Evolutionary conservation across 495 filamentous ascomycete genomes (phyloP), one percentile per base, ranked within the genome.

Genomic region (Penicillium bovifimosum): DNA sequence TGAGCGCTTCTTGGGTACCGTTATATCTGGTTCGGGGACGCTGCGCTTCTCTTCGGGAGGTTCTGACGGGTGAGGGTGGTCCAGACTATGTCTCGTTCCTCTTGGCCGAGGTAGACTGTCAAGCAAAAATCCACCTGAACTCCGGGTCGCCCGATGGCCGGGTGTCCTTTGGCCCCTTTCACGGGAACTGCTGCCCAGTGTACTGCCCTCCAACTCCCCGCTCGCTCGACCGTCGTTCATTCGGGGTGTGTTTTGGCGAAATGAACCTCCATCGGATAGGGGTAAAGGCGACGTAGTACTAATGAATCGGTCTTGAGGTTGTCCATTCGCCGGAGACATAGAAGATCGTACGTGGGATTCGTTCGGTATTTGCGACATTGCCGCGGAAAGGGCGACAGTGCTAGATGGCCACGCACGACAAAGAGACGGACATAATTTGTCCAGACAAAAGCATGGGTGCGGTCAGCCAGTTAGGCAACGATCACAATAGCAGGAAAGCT

Each of bases 81-180:
- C 60, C 24, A 63, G 55, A 43, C 54, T 58, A 2, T 62, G 52
- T 32, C 62, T 57, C 8, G 64, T 52, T 40, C 62, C 64, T 31
- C 53, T 67, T 7, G 71, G 57, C 9, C 62, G 62, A 24, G 68
- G 71, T 10, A 72, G 54, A 5, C 71, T 69, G 45, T 76, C 74
- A 31, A 80, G 48, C 24, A 80, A 51, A 28, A 80, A 80, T 13
- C 74, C 69, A 44, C 75, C 61, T 2, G 75, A 74, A 58, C 56
- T 71, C 38, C 65, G 67, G 7, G 65, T 66, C 53, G 69, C 65
- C 7, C 70, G 57, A 36, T 66, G 65, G 9, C 52, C 43, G 10
- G 54, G 54, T 43, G 50, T 60, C 43, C 58, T 63, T 50, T 59
- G 58, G 8, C 67, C 67, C 8, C 62, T 67, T 44, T 72, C 69